Evolutionary conservation across 176 grass and related monocot genomes (phyloP), one percentile per base, ranked within the genome.

Genomic region (Olyra latifolia): DNA sequence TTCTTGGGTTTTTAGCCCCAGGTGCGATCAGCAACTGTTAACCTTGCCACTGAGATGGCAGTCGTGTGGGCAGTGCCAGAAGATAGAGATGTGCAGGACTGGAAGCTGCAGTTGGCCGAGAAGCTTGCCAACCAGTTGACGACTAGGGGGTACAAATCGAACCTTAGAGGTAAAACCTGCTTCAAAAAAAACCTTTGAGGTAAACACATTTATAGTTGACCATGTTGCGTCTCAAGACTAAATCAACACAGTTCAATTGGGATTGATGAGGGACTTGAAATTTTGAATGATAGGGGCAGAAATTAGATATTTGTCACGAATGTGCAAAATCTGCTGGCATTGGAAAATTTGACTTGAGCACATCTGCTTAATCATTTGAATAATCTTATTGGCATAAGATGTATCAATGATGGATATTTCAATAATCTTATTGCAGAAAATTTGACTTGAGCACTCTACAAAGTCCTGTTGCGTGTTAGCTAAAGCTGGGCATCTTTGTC

Each of bases 101-200:
- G 96, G 96, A 95, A 95, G 69, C 72, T 91, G 62, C 86, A 88
- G 19, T 82, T 99, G 88, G 92, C 92, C 58, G 80, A 84, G 83
- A 91, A 89, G 80, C 96, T 99, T 69, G 92, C 96, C 39, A 74
- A 59, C 44, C 88, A 88, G 42, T 89, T 99, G 84, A 99, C 92
- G 4, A 76, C 87, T 73, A 45, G 71, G 46, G 96, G 96, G 41
- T 99, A 93, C 73, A 95, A 95, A 84, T 93, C 96, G 67, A 99
- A 84, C 58, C 87, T 91, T 91, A 88, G 90, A 91, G 96, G 92
- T 95, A 93, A 60, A 60, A n/a, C n/a, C n/a, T n/a, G n/a, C n/a
- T n/a, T n/a, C n/a, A n/a, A n/a, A n/a, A n/a, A n/a, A n/a, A 99
- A 84, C 58, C 87, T 91, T 91, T 88, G 90, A 91, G 96, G 92